Evolutionary conservation across 164 flowering plant genomes (phyloP).

Genomic region (Vitis rotundifolia): DNA sequence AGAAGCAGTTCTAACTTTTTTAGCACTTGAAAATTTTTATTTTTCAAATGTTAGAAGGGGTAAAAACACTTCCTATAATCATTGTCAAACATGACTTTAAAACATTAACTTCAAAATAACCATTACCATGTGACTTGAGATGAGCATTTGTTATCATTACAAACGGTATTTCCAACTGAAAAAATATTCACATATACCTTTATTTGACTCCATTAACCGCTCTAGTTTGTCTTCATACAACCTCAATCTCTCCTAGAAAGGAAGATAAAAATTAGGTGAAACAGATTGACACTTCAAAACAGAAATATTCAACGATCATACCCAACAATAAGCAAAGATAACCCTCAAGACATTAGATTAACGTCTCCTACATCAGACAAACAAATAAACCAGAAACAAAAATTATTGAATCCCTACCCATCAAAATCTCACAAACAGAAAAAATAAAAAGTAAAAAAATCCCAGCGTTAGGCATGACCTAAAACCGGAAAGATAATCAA

Average conservation of each 20-base stretch:
- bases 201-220: constrained; percentile 52
- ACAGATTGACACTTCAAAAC: neutral
- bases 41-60: too few relatives aligned
- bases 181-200: constrained; percentile 47
- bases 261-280: constrained; percentile 3
- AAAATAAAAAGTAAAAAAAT: neutral
- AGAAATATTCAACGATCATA: neutral
- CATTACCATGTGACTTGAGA: neutral
- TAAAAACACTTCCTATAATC: too few relatives aligned
- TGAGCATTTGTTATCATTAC: neutral
- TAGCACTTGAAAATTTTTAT: too few relatives aligned
- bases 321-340: neutral
- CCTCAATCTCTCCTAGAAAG: constrained; percentile 71
- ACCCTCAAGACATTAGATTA: too few relatives aligned
- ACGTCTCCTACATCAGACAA: neutral
- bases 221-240: constrained; percentile 82
- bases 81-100: too few relatives aligned
- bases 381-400: neutral
- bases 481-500: neutral
- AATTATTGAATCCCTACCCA: neutral
- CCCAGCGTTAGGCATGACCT: neutral
- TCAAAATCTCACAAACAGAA: neutral
- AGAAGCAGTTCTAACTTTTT: too few relatives aligned
- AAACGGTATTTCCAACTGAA: neutral
- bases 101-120: neutral